Percentiles rank a stretch among this genome's conserved stretches.
phyloP scores from a whole-genome alignment of 768 basidiomycete genomes.

The Myochromella boudieri region DNA sequence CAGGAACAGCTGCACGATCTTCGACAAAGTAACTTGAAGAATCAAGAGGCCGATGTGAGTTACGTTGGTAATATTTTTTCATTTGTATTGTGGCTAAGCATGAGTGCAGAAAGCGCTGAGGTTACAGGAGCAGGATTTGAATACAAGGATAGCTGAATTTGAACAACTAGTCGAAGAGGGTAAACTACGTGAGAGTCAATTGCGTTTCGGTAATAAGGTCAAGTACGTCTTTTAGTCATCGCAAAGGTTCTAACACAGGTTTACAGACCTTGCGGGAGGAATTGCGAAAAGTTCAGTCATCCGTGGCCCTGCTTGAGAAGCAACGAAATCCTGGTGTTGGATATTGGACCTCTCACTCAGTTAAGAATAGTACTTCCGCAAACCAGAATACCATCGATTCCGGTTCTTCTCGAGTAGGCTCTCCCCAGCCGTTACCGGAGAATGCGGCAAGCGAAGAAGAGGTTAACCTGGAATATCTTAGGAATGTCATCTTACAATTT shows the following conservation, averaged over 20 bases:
- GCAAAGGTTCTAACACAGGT: background rate
- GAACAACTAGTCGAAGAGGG: constrained; percentile 75
- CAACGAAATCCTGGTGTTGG: constrained; percentile 94
- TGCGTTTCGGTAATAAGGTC: constrained; percentile 80
- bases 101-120: constrained; percentile 35
- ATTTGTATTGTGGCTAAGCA: too few relatives aligned
- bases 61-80: constrained; percentile 3
- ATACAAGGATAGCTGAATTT: constrained; percentile 46
- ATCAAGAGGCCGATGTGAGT: constrained; percentile 64
- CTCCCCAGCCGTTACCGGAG: constrained; percentile 33
- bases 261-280: constrained; percentile 87
- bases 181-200: constrained; percentile 65
- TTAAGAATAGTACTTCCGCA: constrained; percentile 41
- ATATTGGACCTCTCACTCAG: constrained; percentile 72
- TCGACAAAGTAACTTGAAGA: constrained; percentile 44
- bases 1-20: constrained; percentile 58
- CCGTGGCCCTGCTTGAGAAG: constrained; percentile 83
- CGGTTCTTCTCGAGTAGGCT: constrained; percentile 31
- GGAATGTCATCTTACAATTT: constrained; percentile 96
- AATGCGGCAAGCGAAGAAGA: constrained; percentile 74
- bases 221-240: constrained; percentile 11
- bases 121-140: constrained; percentile 45
- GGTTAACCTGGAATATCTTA: constrained; percentile 91
- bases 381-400: constrained; percentile 36
- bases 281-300: constrained; percentile 92